Percentiles rank a stretch among this genome's conserved stretches.
These are phyloP conservation scores for Linderina pennispora DNA, from an alignment of 192 early-diverging fungal species.

Conservation along the genomic window DNA sequence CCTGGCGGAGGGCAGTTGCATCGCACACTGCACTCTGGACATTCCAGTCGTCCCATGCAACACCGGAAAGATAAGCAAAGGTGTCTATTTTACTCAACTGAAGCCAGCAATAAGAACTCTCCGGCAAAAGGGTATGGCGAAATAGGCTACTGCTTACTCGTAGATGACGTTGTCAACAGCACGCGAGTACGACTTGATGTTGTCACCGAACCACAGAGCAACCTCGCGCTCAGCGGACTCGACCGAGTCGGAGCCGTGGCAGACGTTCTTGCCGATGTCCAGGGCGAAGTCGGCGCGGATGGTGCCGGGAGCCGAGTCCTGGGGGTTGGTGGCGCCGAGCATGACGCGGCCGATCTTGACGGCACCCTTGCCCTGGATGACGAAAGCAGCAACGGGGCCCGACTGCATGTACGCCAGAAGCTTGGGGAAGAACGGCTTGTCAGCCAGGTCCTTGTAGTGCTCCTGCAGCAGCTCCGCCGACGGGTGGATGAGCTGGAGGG, in stretches of 20 bases:
- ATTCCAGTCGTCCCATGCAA: neutral
- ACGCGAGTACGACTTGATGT: conserved; percentile 56
- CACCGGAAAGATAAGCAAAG: neutral
- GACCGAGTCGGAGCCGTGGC: conserved; percentile 88
- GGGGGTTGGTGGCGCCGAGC: conserved; percentile 90
- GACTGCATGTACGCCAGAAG: conserved; percentile 81
- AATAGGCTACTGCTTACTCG: conserved; percentile 48
- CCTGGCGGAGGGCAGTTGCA: too few relatives aligned
- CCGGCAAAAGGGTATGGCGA: too few relatives aligned
- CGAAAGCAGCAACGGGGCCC: conserved; percentile 94
- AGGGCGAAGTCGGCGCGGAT: conserved; percentile 95
- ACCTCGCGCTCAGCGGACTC: conserved; percentile 88
- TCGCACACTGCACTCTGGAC: too few relatives aligned
- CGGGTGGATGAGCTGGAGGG: conserved; percentile 71
- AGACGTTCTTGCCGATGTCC: conserved; percentile 79
- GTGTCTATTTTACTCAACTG: too few relatives aligned
- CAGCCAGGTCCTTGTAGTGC: conserved; percentile 80
- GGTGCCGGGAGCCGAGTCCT: conserved; percentile 81
- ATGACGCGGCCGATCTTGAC: conserved; percentile 87
- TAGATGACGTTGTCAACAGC: conserved; percentile 63
- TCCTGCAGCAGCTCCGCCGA: conserved; percentile 62
- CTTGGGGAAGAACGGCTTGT: conserved; percentile 87
- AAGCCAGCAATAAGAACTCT: too few relatives aligned
- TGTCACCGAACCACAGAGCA: conserved; percentile 74
- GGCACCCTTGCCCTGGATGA: conserved; percentile 83